A percentile compares a stretch with the other conserved stretches of the same genome.
Conservation (phyloP, 495 filamentous ascomycete species). For the Xylaria grammica region DNA sequence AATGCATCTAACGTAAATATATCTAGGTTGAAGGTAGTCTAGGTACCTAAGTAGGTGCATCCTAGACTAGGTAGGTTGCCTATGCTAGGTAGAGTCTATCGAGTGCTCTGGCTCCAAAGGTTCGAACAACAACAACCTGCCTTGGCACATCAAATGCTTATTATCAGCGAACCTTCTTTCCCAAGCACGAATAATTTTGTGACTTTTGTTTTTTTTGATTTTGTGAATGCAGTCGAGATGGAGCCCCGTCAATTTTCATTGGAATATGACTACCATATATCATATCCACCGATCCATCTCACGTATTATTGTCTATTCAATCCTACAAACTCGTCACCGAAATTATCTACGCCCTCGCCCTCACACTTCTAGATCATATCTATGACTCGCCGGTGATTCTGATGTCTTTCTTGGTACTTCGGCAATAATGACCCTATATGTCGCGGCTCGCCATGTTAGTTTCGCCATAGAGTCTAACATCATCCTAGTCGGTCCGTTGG, state of each 20-base stretch:
- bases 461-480: neutral
- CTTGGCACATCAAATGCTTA: neutral
- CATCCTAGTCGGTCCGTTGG: neutral
- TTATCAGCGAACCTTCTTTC: neutral
- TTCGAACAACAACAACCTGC: conserved; percentile 6
- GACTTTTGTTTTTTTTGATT: too few species aligned
- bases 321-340: too few species aligned
- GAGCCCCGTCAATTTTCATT: neutral
- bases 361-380: too few species aligned
- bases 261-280: too few species aligned
- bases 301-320: too few species aligned
- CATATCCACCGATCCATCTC: too few species aligned
- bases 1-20: too few species aligned
- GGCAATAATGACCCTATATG: neutral
- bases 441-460: neutral
- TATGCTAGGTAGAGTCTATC: neutral
- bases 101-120: too few species aligned
- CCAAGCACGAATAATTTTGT: neutral
- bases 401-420: neutral
- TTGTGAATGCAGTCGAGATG: neutral
- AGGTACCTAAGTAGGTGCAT: too few species aligned
- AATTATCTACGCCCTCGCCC: too few species aligned
- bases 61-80: too few species aligned
- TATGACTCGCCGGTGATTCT: neutral
- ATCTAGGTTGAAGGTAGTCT: too few species aligned